Conservation (phyloP, 495 filamentous ascomycete genomes). For the Cladorrhinum samala region DNA sequence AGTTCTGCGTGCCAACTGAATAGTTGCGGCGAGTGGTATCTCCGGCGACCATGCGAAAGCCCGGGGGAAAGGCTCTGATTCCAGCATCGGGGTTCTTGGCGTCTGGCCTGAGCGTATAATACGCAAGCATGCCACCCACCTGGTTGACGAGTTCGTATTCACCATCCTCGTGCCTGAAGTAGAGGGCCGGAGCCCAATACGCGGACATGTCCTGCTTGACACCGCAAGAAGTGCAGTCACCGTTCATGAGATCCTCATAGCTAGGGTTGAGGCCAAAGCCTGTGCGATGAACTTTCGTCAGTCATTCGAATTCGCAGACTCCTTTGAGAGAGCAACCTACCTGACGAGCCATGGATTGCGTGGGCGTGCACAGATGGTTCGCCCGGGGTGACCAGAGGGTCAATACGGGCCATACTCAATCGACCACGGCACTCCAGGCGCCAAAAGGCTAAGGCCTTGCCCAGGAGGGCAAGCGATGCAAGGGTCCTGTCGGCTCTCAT, state of each 20-base stretch:
- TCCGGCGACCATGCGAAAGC: conserved; percentile 85
- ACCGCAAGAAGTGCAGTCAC: conserved; percentile 58
- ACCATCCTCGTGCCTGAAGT: conserved; percentile 50
- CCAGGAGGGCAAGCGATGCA: conserved; percentile 22
- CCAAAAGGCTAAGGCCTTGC: conserved; percentile 66
- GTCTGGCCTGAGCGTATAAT: conserved; percentile 63
- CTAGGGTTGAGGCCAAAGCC: conserved; percentile 44
- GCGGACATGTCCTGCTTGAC: conserved; percentile 59
- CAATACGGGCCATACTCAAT: conserved; percentile 59
- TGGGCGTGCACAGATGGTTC: conserved; percentile 62
- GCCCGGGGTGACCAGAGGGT: conserved; percentile 63
- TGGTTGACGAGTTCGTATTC: conserved; percentile 44
- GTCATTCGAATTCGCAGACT: not conserved
- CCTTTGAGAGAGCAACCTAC: conserved; percentile 28
- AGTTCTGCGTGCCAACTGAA: conserved; percentile 45
- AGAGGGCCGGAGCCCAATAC: conserved; percentile 63
- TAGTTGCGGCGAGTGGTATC: conserved; percentile 64
- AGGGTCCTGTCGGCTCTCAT: conserved; percentile 27
- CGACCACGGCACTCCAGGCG: conserved; percentile 73
- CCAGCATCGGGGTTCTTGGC: conserved; percentile 36
- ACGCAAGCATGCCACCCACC: conserved; percentile 58
- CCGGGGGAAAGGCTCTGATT: conserved; percentile 67
- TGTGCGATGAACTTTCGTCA: conserved; percentile 17
- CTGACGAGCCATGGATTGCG: conserved; percentile 61
- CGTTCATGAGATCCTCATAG: conserved; percentile 45